These are phyloP conservation scores for Penicillium sp. DNA, from an alignment of 2,329 filamentous ascomycete species.

Conservation along the genomic window DNA sequence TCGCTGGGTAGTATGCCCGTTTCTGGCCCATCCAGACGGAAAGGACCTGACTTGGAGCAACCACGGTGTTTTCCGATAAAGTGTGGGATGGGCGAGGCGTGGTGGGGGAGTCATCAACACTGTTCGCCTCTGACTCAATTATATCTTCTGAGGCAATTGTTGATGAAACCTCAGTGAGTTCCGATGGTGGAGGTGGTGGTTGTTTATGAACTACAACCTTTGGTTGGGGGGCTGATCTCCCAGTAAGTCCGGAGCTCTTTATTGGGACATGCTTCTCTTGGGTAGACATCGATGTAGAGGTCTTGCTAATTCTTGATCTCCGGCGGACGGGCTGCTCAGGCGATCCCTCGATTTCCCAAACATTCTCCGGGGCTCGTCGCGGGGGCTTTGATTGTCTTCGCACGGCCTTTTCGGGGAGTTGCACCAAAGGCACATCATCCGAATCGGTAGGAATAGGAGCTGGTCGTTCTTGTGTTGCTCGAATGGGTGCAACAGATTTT, in stretches of 20 bases:
- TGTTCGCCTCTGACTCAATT: constrained; percentile 9
- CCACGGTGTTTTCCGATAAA: constrained; percentile 20
- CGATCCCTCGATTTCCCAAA: constrained; percentile 39
- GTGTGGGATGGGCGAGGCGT: constrained; percentile 9
- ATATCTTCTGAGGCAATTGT: constrained; percentile 12
- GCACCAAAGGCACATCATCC: constrained; percentile 13
- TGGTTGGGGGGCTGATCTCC: constrained; percentile 1
- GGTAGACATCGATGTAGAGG: constrained; percentile 5
- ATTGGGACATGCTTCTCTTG: constrained; percentile 2
- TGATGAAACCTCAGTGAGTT: constrained; percentile 11
- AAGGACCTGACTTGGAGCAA: constrained; percentile 54
- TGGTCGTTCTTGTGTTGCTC: constrained; percentile 12
- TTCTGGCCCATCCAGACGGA: constrained; percentile 57
- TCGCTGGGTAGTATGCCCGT: constrained; percentile 59
- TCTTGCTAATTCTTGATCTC: constrained; percentile 13
- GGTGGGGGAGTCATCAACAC: constrained; percentile 12
- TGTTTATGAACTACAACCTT: constrained; percentile 10
- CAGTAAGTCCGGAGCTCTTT: constrained; percentile 5
- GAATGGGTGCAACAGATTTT: constrained; percentile 16
- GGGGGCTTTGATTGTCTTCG: constrained; percentile 23
- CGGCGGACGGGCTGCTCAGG: constrained; percentile 27
- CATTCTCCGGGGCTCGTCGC: constrained; percentile 22
- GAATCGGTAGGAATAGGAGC: constrained; percentile 11
- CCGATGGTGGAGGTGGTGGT: constrained; percentile 14
- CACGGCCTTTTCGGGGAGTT: constrained; percentile 15